Conservation (phyloP, 1,284 basidiomycete species). For the Trichosporon sp. region DNA sequence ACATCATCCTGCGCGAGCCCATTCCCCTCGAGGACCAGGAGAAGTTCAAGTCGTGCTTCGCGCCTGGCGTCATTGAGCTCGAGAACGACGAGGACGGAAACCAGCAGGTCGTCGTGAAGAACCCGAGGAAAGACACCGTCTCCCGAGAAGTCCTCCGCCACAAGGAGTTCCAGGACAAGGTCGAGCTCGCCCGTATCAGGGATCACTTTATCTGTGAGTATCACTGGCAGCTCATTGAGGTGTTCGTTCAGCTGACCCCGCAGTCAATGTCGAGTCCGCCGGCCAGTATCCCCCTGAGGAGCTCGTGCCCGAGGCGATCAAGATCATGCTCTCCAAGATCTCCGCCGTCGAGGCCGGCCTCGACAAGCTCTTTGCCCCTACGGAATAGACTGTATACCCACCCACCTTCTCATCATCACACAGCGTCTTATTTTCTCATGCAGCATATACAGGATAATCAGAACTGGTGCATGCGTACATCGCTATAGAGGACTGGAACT, state of each 20-base stretch:
- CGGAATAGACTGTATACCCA: neutral
- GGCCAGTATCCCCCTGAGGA: conserved; percentile 80
- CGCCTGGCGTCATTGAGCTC: conserved; percentile 78
- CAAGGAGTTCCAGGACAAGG: conserved; percentile 80
- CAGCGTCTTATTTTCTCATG: neutral
- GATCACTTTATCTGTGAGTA: conserved; percentile 87
- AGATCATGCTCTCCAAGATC: conserved; percentile 79
- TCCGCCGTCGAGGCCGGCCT: conserved; percentile 46
- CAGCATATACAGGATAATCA: neutral
- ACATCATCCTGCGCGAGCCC: conserved; percentile 73
- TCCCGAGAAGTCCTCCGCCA: conserved; percentile 89
- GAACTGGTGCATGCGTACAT: neutral
- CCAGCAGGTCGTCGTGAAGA: conserved; percentile 56
- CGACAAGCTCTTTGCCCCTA: conserved; percentile 32
- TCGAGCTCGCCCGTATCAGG: conserved; percentile 77
- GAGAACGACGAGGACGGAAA: conserved; percentile 52
- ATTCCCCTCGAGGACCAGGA: conserved; percentile 58
- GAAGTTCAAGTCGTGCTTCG: conserved; percentile 85
- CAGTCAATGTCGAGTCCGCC: conserved; percentile 86
- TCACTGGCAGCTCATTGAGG: neutral
- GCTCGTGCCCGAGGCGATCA: conserved; percentile 76
- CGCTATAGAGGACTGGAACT: neutral
- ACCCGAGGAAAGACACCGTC: conserved; percentile 77
- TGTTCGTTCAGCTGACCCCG: neutral
- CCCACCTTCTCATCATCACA: neutral